Conservation (phyloP, 2,329 filamentous ascomycete genomes). For the Pseudogymnoascus sp. region DNA sequence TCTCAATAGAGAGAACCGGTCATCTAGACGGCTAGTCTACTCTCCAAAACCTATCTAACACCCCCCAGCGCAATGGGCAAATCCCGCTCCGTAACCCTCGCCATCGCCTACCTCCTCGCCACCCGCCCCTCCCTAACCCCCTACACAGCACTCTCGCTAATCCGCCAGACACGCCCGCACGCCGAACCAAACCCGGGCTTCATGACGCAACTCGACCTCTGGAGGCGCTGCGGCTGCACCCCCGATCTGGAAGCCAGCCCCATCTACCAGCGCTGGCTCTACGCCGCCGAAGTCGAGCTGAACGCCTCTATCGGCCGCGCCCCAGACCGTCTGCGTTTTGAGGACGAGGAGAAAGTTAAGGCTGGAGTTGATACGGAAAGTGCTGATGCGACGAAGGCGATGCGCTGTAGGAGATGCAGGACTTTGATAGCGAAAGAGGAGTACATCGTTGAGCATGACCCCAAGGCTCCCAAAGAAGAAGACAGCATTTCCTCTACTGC, state of each 20-base stretch:
- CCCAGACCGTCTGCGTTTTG: conserved; percentile 73
- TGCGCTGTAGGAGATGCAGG: conserved; percentile 89
- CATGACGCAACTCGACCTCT: conserved; percentile 78
- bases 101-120: conserved; percentile 77
- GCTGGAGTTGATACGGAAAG: conserved; percentile 10
- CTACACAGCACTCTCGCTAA: conserved; percentile 53
- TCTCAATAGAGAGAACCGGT: background rate
- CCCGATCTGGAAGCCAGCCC: conserved; percentile 58
- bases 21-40: too few species aligned
- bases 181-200: conserved; percentile 89
- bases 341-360: conserved; percentile 52
- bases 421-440: background rate
- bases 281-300: conserved; percentile 54
- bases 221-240: conserved; percentile 79
- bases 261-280: conserved; percentile 72
- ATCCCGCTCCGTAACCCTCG: conserved; percentile 78
- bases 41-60: conserved; percentile 10
- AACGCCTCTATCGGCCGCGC: conserved; percentile 68
- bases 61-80: conserved; percentile 80
- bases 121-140: conserved; percentile 42
- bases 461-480: conserved; percentile 20
- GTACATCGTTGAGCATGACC: conserved; percentile 48
- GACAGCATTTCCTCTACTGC: conserved; percentile 19
- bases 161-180: conserved; percentile 63
- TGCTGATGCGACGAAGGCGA: conserved; percentile 35